phyloP scores from a whole-genome alignment of 2,329 filamentous ascomycete species.

The Endoconidiophora laricicola region DNA sequence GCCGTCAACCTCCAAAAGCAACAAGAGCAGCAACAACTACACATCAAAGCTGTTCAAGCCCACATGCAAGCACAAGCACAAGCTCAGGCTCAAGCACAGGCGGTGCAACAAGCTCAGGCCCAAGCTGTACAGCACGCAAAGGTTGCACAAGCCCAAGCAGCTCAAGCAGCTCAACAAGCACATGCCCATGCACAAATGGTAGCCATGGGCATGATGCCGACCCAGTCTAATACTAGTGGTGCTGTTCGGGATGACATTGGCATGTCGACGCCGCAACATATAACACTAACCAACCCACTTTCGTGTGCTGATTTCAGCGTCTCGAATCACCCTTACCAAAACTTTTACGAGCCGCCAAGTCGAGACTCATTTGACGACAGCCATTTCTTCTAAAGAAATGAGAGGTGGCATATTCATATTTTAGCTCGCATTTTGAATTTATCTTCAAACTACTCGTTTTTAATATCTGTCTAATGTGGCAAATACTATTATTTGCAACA shows the following conservation, averaged over 20 bases:
- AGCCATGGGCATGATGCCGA: slow-evolving; percentile 3
- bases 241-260: background rate
- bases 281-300: slow-evolving; percentile 35
- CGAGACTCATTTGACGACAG: background rate
- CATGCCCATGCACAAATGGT: slow-evolving; percentile 8
- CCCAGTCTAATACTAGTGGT: background rate
- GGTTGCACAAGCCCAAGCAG: background rate
- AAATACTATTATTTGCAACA: too few species aligned
- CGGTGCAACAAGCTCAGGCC: slow-evolving; percentile 8
- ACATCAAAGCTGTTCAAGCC: slow-evolving; percentile 11
- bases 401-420: background rate
- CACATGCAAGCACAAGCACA: slow-evolving; percentile 12
- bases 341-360: slow-evolving; percentile 61
- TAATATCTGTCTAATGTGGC: too few species aligned
- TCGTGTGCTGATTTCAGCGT: slow-evolving; percentile 60
- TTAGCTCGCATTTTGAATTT: too few species aligned
- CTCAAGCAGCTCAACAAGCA: slow-evolving; percentile 7
- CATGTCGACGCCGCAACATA: background rate
- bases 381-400: background rate
- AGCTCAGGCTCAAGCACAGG: slow-evolving; percentile 12
- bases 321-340: slow-evolving; percentile 67
- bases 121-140: slow-evolving; percentile 6
- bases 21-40: slow-evolving; percentile 12
- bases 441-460: too few species aligned
- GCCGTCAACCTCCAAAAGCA: slow-evolving; percentile 8